A percentile compares a stretch with the other conserved stretches of the same genome.
These are phyloP conservation scores for Pestalotiopsis sp. DNA, from an alignment of 2,329 filamentous ascomycete genomes.

Conservation along the genomic window DNA sequence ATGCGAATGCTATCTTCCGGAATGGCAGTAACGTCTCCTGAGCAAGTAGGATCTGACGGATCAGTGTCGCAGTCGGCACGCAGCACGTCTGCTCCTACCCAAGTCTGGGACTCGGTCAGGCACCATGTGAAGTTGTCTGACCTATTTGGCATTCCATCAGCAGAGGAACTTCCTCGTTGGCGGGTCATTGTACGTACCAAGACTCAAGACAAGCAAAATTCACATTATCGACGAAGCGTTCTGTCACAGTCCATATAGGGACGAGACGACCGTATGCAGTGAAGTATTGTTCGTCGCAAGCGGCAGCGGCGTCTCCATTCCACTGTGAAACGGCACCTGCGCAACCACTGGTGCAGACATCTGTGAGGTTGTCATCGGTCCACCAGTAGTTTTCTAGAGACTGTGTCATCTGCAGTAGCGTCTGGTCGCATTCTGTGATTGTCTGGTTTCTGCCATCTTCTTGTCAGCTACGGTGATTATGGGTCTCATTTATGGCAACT, in stretches of 20 bases:
- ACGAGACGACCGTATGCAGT: not conserved
- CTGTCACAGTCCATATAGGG: not conserved
- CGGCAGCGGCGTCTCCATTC: not conserved
- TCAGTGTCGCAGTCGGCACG: conserved; percentile 1
- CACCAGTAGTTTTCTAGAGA: conserved; percentile 9
- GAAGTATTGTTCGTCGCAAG: conserved; percentile 4
- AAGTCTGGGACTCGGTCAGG: conserved; percentile 5
- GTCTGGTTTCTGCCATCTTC: not conserved
- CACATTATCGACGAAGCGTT: not conserved
- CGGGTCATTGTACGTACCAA: not conserved
- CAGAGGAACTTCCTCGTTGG: too few species aligned
- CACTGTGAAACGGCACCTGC: not conserved
- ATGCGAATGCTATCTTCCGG: not conserved
- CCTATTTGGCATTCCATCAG: not conserved
- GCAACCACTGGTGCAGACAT: not conserved
- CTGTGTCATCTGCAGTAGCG: not conserved
- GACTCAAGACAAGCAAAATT: conserved; percentile 2
- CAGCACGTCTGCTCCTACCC: conserved; percentile 1
- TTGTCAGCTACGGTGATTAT: not conserved
- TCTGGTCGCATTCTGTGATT: conserved; percentile 8
- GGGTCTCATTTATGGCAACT: not conserved
- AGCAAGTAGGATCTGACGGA: conserved; percentile 3
- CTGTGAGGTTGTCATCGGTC: conserved; percentile 4
- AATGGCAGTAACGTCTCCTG: not conserved
- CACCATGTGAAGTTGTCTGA: conserved; percentile 7